Conservation (phyloP, 306 rosid species). For the Gynostemma pentaphyllum region DNA sequence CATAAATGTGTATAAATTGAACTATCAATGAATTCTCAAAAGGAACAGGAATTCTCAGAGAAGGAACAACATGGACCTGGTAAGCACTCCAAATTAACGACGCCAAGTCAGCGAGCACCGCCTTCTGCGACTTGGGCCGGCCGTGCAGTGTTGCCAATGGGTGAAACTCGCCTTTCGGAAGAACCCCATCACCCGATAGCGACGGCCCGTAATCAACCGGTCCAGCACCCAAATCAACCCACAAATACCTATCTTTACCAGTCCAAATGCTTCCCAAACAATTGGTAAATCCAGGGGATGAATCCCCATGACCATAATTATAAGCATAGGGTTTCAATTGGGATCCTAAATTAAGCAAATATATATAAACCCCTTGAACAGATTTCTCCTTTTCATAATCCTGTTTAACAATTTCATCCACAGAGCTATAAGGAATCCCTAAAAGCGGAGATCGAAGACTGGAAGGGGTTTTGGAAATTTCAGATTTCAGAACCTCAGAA, state of each 20-base stretch:
- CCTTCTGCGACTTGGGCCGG: constrained; percentile 51
- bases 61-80: constrained; percentile 77
- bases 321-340: constrained; percentile 75
- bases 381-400: constrained; percentile 46
- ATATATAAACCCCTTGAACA: constrained; percentile 46
- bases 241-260: constrained; percentile 47
- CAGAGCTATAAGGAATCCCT: constrained; percentile 29
- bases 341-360: constrained; percentile 45
- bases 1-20: constrained; percentile 56
- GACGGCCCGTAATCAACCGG: constrained; percentile 90
- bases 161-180: constrained; percentile 82
- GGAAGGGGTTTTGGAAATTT: constrained; percentile 26
- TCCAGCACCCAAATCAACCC: constrained; percentile 91
- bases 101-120: constrained; percentile 63
- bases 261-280: constrained; percentile 78
- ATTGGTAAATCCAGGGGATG: constrained; percentile 57
- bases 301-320: constrained; percentile 40
- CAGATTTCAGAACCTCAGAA: constrained; percentile 32
- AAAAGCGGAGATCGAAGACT: constrained; percentile 53
- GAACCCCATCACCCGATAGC: constrained; percentile 70
- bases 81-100: constrained; percentile 71
- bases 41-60: constrained; percentile 62
- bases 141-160: constrained; percentile 71
- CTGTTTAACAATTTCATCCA: constrained; percentile 35
- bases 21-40: constrained; percentile 55